Evolutionary conservation across 306 rosid species (phyloP), one percentile per base, ranked within the genome.

Genomic region (Quercus dentata): DNA sequence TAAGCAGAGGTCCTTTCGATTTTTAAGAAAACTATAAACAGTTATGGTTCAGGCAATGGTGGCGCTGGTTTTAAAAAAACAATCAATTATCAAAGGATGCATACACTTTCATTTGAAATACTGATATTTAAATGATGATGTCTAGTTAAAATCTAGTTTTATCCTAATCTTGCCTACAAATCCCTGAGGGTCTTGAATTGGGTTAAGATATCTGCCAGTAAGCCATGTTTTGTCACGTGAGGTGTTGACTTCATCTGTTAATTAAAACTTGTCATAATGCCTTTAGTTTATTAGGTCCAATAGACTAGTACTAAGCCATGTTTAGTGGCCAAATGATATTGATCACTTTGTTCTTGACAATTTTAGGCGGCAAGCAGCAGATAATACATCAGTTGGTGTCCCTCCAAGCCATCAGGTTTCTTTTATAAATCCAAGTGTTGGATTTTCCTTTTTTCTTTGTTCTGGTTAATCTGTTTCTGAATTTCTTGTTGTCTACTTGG

Each of bases 321-420:
- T 74, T 31, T 84, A 8, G 21, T 81, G 58, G 73, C 44, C 79
- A 62, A 78, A 74, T 44, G 35, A 30, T 54, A 56, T 14, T 44
- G 57, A 12, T 76, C 14, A 57, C 49, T 35, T 19, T 83, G 72
- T 86, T 71, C 73, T 58, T 74, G 68, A 73, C 77, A 73, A 74
- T 83, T 81, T 76, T 78, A 94, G 98, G 97, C 85, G 44, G 68
- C 23, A 79, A 58, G 84, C 80, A 59, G 63, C 65, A 57, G 85
- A 77, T 65, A 85, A 79, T 73, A 79, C 86, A 35, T 83, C 85
- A 61, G 59, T 86, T 52, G 85, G 82, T 25, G 82, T 65, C 79
- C 92, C 91, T 72, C 86, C 83, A 28, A 90, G 57, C 46, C 87
- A 84, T 73, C 97, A 94, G 99, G 99, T 94, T 64, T 58, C 61